These are phyloP conservation scores for Aspergillus pseudoviridinutans DNA, from an alignment of 2,329 filamentous ascomycete species.

Conservation along the genomic window DNA sequence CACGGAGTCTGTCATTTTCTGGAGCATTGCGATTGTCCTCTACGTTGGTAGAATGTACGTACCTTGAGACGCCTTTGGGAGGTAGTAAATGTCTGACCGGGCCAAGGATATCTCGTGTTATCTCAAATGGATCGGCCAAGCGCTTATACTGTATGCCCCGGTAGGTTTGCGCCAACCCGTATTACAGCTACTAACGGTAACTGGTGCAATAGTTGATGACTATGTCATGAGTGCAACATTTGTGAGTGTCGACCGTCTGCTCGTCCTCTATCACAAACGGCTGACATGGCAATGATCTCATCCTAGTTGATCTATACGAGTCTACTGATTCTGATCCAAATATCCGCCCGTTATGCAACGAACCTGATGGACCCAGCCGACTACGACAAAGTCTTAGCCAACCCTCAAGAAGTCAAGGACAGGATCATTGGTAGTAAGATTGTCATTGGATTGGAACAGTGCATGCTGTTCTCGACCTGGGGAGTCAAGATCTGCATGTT, in stretches of 20 bases:
- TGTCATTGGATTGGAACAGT: slow-evolving; percentile 48
- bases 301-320: slow-evolving; percentile 32
- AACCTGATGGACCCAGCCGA: slow-evolving; percentile 38
- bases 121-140: slow-evolving; percentile 26
- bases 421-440: slow-evolving; percentile 48
- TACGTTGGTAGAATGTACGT: slow-evolving; percentile 29
- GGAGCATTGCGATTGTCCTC: slow-evolving; percentile 27
- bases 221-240: slow-evolving; percentile 36
- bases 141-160: slow-evolving; percentile 23
- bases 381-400: slow-evolving; percentile 24
- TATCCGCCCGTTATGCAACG: slow-evolving; percentile 34
- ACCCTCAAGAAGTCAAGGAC: slow-evolving; percentile 38
- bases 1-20: slow-evolving; percentile 27
- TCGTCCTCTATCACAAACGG: neutral
- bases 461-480: slow-evolving; percentile 49
- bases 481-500: slow-evolving; percentile 50
- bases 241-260: slow-evolving; percentile 22
- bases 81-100: neutral
- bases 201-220: slow-evolving; percentile 29
- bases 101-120: slow-evolving; percentile 15
- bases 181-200: neutral
- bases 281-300: neutral
- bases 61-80: slow-evolving; percentile 1
- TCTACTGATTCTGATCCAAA: slow-evolving; percentile 34
- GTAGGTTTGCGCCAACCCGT: neutral